Evolutionary conservation across 345 rosid species (phyloP).

Genomic region (Hypericum perforatum): DNA sequence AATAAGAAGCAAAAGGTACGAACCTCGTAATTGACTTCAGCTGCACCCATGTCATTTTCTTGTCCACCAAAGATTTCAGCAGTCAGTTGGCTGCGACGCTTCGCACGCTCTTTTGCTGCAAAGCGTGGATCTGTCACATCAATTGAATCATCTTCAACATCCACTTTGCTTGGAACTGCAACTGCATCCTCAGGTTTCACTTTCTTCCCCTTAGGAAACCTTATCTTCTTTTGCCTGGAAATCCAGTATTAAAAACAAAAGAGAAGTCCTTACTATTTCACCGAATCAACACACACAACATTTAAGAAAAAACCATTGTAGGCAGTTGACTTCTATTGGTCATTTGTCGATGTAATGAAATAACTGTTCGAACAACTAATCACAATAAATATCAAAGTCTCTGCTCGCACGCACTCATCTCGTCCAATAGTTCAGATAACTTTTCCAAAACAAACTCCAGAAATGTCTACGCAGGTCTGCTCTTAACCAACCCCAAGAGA

Average conservation of each 20-base stretch:
- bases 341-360: no score
- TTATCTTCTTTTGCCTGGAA: constrained; percentile 64
- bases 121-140: constrained; percentile 31
- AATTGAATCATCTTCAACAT: constrained; percentile 19
- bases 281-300: background rate
- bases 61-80: constrained; percentile 45
- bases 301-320: background rate
- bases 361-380: no score
- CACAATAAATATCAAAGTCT: no score
- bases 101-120: constrained; percentile 83
- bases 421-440: no score
- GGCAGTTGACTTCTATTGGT: no score
- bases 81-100: constrained; percentile 46
- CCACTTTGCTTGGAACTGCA: constrained; percentile 16
- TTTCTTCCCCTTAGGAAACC: constrained; percentile 95
- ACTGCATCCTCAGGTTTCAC: constrained; percentile 46
- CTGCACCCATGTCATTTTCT: constrained; percentile 23
- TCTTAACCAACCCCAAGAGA: no score
- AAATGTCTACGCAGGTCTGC: no score
- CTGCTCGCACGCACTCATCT: no score
- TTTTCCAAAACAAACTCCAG: no score
- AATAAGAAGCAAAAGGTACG: background rate
- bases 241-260: background rate
- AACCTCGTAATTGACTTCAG: constrained; percentile 75
- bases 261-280: no score